Evolutionary conservation across 2,329 filamentous ascomycete genomes (phyloP).

Genomic region (Fusarium paranaense): DNA sequence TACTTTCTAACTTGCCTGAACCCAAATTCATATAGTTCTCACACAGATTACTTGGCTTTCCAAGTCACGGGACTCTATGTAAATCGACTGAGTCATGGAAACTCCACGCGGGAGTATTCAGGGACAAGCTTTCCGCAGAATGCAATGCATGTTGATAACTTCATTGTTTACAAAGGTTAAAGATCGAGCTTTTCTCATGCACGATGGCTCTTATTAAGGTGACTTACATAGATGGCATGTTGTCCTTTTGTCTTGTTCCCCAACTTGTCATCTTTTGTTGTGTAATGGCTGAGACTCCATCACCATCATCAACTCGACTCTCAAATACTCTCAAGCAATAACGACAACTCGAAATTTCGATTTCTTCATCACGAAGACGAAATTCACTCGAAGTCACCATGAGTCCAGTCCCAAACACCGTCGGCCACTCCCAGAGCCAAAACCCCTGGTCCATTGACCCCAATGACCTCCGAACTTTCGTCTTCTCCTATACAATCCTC

Average conservation of each 20-base stretch:
- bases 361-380: not conserved
- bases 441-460: not conserved
- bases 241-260: not conserved
- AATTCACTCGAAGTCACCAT: not conserved
- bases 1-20: constrained; percentile 5
- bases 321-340: not conserved
- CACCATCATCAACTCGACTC: not conserved
- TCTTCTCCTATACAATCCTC: constrained; percentile 22
- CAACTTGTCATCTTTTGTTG: not conserved
- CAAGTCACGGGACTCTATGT: constrained; percentile 1
- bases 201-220: not conserved
- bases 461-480: not conserved
- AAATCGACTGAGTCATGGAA: not conserved
- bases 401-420: not conserved
- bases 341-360: not conserved
- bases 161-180: not conserved
- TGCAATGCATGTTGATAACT: not conserved
- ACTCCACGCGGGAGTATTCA: not conserved
- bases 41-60: not conserved
- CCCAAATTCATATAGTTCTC: not conserved
- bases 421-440: not conserved
- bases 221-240: not conserved
- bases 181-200: not conserved
- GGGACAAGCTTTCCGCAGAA: not conserved
- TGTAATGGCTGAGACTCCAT: not conserved